Base-by-base conservation (phyloP, 495 filamentous ascomycete species). In the Bacidia rubella region DNA sequence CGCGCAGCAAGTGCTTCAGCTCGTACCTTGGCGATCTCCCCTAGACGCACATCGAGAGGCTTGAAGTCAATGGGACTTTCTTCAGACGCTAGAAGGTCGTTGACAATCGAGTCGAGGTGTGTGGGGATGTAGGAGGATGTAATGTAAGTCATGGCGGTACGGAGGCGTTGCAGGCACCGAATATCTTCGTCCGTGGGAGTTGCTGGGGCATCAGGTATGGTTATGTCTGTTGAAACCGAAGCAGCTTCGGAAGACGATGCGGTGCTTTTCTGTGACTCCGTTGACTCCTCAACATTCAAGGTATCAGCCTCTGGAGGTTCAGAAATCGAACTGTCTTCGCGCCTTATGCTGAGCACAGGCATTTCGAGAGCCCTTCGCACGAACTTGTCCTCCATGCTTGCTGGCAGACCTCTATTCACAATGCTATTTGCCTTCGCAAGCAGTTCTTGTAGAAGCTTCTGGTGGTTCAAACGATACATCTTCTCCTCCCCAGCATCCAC, bases 361-460 rank as follows among this genome's bases (percentile, higher is more conserved):
- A 77, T 75, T 50, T 86, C 83, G 23, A 97, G 66, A n/a, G 77
- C 74, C 56, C 83, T 81, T 19, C 68, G 71, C 11, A 99, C 76
- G 60, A 94, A 92, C 24, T 78, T 80, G 39, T 94, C 83, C 63
- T 96, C 93, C 74, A 97, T 74, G 58, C 85, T 95, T 39, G 68
- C 65, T 10, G 92, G 89, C 26, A 96, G 65, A 0, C 79, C 79
- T 0, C 68, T 69, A 5, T 70, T 65, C 19, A 73, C 72, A 76
- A 95, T 87, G 0, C 69, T 73, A 49, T 75, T 70, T 17, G 88
- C 89, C 62, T 95, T 97, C 15, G 60, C 55, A 19, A 86, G 50
- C 19, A 97, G 60, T 54, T 85, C 76, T 25, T 61, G 54, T n/a
- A 86, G 52, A 11, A 95, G 72, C 63, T 86, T 90, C 3, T 66